phyloP scores from a whole-genome alignment of 108 stramenopile species.

The Mayamaea pseudoterrestris region DNA sequence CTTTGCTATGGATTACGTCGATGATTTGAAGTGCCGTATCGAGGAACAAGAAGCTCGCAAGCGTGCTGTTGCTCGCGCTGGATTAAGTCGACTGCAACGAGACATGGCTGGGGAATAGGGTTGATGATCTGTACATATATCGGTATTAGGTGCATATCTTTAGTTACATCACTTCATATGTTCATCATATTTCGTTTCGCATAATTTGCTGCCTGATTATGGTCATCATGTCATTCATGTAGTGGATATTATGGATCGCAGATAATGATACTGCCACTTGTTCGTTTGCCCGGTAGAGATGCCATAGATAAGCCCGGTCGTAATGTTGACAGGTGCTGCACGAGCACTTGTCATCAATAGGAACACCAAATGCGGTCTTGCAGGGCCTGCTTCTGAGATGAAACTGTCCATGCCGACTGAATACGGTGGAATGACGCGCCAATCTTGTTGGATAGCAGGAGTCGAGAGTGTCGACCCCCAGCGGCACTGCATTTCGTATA shows the following conservation, averaged over 20 bases:
- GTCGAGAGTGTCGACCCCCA: constrained; percentile 87
- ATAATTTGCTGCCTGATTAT: constrained; percentile 69
- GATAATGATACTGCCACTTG: constrained; percentile 64
- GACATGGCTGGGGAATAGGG: constrained; percentile 35
- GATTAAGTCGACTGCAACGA: constrained; percentile 30
- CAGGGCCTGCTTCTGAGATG: constrained; percentile 54
- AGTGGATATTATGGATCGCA: constrained; percentile 81
- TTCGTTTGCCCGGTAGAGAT: constrained; percentile 87
- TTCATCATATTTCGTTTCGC: constrained; percentile 60
- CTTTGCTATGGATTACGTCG: constrained; percentile 79
- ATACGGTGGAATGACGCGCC: constrained; percentile 70
- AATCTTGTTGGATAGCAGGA: constrained; percentile 87
- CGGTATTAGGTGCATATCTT: too few relatives aligned
- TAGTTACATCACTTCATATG: too few relatives aligned
- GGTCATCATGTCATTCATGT: constrained; percentile 88
- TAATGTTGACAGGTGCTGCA: constrained; percentile 78
- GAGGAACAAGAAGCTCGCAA: constrained; percentile 68
- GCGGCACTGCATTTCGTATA: constrained; percentile 52
- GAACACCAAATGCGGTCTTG: constrained; percentile 44
- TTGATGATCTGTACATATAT: too few relatives aligned
- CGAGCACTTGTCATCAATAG: constrained; percentile 59
- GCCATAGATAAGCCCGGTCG: constrained; percentile 85
- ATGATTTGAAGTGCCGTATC: constrained; percentile 71
- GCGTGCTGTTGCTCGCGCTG: constrained; percentile 42
- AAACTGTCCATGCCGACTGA: constrained; percentile 32